phyloP scores from a whole-genome alignment of 495 filamentous ascomycete genomes.

The Trichoderma reesei region DNA sequence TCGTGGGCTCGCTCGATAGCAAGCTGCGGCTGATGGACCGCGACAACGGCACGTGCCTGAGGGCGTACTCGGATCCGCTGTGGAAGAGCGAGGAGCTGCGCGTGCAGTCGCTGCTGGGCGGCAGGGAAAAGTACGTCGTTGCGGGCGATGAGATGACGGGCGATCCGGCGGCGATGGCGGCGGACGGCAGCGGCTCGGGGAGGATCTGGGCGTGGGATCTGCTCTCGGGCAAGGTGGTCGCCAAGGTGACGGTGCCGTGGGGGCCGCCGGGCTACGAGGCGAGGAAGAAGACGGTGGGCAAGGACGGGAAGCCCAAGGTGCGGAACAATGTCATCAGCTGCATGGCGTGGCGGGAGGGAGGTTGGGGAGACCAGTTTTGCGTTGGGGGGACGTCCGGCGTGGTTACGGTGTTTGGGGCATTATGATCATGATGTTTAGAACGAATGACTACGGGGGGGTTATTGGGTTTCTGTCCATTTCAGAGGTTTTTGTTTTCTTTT shows the following conservation, averaged over 20 bases:
- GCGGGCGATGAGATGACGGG: slow-evolving; percentile 62
- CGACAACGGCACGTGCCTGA: slow-evolving; percentile 58
- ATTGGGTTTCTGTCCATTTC: neutral
- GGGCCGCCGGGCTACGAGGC: slow-evolving; percentile 45
- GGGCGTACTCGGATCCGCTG: slow-evolving; percentile 52
- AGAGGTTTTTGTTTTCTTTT: neutral
- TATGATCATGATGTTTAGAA: neutral
- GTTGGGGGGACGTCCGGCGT: slow-evolving; percentile 45
- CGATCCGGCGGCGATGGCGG: slow-evolving; percentile 14
- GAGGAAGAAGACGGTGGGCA: slow-evolving; percentile 35
- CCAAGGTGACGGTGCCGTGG: slow-evolving; percentile 49
- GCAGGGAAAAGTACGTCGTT: slow-evolving; percentile 66
- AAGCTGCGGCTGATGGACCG: slow-evolving; percentile 76
- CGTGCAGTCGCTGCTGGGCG: slow-evolving; percentile 61
- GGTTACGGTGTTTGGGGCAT: slow-evolving; percentile 42
- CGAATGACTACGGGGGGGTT: neutral
- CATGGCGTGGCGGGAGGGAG: slow-evolving; percentile 65
- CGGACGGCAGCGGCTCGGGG: slow-evolving; percentile 34
- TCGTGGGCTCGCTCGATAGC: slow-evolving; percentile 70
- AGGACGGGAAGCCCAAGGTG: slow-evolving; percentile 42
- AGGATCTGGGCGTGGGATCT: slow-evolving; percentile 84
- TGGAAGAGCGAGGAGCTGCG: slow-evolving; percentile 62
- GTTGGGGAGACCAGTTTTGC: slow-evolving; percentile 49
- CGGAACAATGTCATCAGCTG: slow-evolving; percentile 43
- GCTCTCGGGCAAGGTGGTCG: slow-evolving; percentile 59